These are phyloP conservation scores for Rheum nobile DNA, from an alignment of 148 eudicot genomes.

Conservation along the genomic window DNA sequence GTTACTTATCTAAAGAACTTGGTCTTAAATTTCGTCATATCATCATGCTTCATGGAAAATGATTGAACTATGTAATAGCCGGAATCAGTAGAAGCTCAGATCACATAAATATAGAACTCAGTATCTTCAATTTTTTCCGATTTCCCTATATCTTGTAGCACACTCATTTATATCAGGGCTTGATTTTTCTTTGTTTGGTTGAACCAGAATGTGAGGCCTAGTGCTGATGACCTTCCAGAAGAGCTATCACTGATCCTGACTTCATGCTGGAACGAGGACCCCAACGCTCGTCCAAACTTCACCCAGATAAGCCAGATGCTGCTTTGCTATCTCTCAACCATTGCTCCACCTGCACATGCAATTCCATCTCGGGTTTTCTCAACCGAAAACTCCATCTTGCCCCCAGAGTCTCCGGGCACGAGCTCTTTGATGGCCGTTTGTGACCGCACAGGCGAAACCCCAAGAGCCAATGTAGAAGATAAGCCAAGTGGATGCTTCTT, in stretches of 20 bases:
- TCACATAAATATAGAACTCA: neutral
- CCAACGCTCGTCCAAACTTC: slow-evolving; percentile 74
- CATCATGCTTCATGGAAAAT: neutral
- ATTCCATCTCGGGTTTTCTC: slow-evolving; percentile 56
- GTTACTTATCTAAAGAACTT: neutral
- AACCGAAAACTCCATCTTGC: slow-evolving; percentile 52
- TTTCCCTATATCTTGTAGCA: neutral
- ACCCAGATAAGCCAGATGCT: slow-evolving; percentile 81
- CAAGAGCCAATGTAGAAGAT: slow-evolving; percentile 40
- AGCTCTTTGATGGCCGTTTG: slow-evolving; percentile 62
- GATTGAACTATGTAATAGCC: too few species aligned
- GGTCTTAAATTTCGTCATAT: neutral
- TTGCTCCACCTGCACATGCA: slow-evolving; percentile 46
- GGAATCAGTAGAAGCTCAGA: neutral
- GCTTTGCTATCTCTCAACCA: slow-evolving; percentile 37
- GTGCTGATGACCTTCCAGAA: slow-evolving; percentile 76
- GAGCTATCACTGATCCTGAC: slow-evolving; percentile 65
- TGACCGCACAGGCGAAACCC: slow-evolving; percentile 47
- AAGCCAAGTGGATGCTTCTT: slow-evolving; percentile 48
- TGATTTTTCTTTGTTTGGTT: neutral
- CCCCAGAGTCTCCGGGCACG: slow-evolving; percentile 92
- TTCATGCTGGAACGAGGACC: slow-evolving; percentile 87
- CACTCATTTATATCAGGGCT: neutral
- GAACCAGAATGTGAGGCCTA: slow-evolving; percentile 76
- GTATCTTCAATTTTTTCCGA: neutral